A percentile compares a stretch with the other conserved stretches of the same genome.
These are phyloP conservation scores for Trichoderma harzianum DNA, from an alignment of 2,329 filamentous ascomycete species.

Conservation along the genomic window DNA sequence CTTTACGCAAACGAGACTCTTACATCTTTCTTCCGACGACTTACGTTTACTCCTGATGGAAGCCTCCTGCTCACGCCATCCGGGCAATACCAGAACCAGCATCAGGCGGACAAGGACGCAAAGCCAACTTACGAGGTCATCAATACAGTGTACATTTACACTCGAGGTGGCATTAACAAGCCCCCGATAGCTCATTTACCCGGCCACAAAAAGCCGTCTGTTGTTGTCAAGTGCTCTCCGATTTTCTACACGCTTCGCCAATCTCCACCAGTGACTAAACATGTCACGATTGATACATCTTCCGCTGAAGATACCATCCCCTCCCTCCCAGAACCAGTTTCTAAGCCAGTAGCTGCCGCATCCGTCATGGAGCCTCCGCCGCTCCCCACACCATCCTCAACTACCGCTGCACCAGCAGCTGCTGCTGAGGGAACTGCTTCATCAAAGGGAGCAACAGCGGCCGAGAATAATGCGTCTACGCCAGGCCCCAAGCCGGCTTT, in stretches of 20 bases:
- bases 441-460: constrained; percentile 42
- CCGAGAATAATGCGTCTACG: constrained; percentile 46
- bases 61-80: constrained; percentile 91
- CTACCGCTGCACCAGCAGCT: constrained; percentile 32
- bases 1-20: constrained; percentile 96
- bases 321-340: constrained; percentile 77
- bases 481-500: constrained; percentile 70
- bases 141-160: constrained; percentile 98
- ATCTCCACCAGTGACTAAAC: constrained; percentile 65
- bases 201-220: constrained; percentile 96
- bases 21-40: constrained; percentile 90
- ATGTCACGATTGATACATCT: constrained; percentile 93
- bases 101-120: constrained; percentile 60
- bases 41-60: constrained; percentile 94
- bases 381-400: constrained; percentile 41
- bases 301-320: constrained; percentile 80
- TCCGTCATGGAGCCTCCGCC: constrained; percentile 83
- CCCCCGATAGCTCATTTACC: constrained; percentile 92
- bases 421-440: constrained; percentile 46
- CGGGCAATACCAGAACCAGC: constrained; percentile 86
- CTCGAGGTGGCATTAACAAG: constrained; percentile 91
- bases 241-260: constrained; percentile 80
- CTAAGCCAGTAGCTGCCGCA: constrained; percentile 54
- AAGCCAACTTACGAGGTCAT: constrained; percentile 82
- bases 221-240: constrained; percentile 92